A percentile compares a stretch with the other conserved stretches of the same genome.
These are phyloP conservation scores for Kwoniella dendrophila DNA, from an alignment of 768 basidiomycete species.

Conservation along the genomic window DNA sequence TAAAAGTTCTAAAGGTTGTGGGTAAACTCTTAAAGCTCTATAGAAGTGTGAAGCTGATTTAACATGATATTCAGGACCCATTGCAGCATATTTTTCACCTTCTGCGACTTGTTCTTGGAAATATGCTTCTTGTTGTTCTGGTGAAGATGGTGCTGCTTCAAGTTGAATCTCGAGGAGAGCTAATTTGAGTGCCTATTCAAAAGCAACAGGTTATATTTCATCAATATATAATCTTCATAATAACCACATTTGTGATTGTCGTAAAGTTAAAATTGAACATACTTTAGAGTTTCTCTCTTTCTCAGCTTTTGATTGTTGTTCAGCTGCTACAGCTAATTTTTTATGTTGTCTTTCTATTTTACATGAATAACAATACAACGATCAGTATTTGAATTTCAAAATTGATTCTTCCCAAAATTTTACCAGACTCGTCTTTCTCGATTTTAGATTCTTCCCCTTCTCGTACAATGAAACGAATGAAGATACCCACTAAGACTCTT, in stretches of 20 bases:
- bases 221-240: too few relatives aligned
- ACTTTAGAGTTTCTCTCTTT: conserved; percentile 59
- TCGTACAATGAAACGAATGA: background rate
- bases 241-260: background rate
- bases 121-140: conserved; percentile 80
- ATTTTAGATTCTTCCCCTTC: background rate
- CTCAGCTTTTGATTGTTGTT: conserved; percentile 56
- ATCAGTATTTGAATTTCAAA: too few relatives aligned
- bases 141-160: conserved; percentile 69
- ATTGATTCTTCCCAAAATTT: background rate
- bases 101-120: conserved; percentile 87
- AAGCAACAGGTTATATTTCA: background rate
- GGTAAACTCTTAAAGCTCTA: conserved; percentile 90
- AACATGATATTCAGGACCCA: conserved; percentile 73
- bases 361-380: too few relatives aligned
- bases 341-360: conserved; percentile 95
- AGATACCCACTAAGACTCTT: conserved; percentile 74
- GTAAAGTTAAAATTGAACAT: background rate
- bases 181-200: conserved; percentile 30
- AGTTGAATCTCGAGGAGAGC: conserved; percentile 60
- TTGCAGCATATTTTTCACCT: conserved; percentile 76
- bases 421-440: background rate
- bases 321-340: conserved; percentile 70
- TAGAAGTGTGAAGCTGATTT: conserved; percentile 87
- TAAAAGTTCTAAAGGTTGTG: conserved; percentile 89